Evolutionary conservation across 305 asterid species (phyloP), one percentile per base, ranked within the genome.

Genomic region (Vinca major): DNA sequence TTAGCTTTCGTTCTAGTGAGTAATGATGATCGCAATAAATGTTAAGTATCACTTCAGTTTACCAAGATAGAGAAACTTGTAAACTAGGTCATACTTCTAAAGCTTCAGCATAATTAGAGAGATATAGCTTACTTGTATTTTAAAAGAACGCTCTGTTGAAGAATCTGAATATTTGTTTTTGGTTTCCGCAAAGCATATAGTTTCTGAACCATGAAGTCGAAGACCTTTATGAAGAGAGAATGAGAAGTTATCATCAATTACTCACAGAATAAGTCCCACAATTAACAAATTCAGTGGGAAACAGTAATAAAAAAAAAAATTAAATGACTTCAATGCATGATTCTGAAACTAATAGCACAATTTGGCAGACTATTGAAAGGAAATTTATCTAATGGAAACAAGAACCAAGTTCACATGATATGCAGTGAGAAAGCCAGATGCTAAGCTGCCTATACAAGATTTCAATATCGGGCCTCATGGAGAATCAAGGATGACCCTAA

Each of bases 151-250:
- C 91, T 89, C 80, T 93, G 99, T 72, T 91, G 99, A 83, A 93
- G 96, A 74, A 93, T 93, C 92, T 93, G 99, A 62, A 93, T 92
- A 64, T 93, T 93, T 67, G 99, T 93, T 87, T 93, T 93, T 71
- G 99, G 99, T 77, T 91, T 93, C 87, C 99, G 89, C 76, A 93
- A 79, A 45, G 99, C 97, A 72, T 81, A 87, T 66, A 93, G 91
- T 78, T 91, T 93, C 81, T 93, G 99, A 79, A 90, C 84, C 73
- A 93, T 80, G 82, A 91, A 91, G 76, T 93, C 99, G 69, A 81
- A 93, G 73, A 93, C 90, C 98, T 92, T 67, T 60, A 80, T 78
- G 58, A 62, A 21, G 58, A 48, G 63, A 8, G 61, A 49, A 16
- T 19, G 73, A 58, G n/a, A 56, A 62, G 67, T 37, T 62, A 69